Base-by-base conservation (phyloP, 768 basidiomycete genomes). In the Phaffia tasmanica region DNA sequence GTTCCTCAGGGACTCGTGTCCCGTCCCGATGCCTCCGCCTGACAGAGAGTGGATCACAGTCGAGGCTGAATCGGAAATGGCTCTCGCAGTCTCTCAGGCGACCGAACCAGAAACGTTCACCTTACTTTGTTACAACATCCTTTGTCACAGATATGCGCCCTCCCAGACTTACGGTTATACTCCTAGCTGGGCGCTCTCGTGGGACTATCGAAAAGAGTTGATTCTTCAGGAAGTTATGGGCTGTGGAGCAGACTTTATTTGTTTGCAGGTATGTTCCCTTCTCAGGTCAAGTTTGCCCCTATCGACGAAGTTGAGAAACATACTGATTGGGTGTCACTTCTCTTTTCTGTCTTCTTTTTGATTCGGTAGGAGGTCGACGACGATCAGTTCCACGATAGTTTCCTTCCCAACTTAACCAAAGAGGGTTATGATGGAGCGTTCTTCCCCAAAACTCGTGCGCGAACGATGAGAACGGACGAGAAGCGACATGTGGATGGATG, bases 161-260 rank as follows among this genome's bases (percentile, higher is more conserved):
- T 84, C 86, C 71, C 81, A 83, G 70, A 77, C 93, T 75, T 99
- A 98, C 75, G 91, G 90, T 1, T 99, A 99, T 77, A 98, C 95
- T 0, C 95, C 95, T 1, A 81, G 85, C 0, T 98, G 95, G 94
- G 95, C 95, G 0, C 80, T 99, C 49, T 80, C 83, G n/a, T 99
- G 95, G 95, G 84, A 86, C 55, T 97, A 92, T 74, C 83, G 95
- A 68, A 91, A 88, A 77, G 87, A 89, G 62, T 79, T 87, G 66
- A 90, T 99, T 70, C 74, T 95, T 71, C 82, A 84, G 47, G 93
- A 99, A 78, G 80, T 97, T 58, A 81, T 85, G 75, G 82, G 83
- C 71, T 84, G 87, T 70, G 82, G 87, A 50, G 82, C 88, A 63
- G 95, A 99, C 77, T 86, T 99, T 71, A 75, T 98, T 61, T 98